These are phyloP conservation scores for Aspergillus carbonarius DNA, from an alignment of 2,329 filamentous ascomycete species.

Conservation along the genomic window DNA sequence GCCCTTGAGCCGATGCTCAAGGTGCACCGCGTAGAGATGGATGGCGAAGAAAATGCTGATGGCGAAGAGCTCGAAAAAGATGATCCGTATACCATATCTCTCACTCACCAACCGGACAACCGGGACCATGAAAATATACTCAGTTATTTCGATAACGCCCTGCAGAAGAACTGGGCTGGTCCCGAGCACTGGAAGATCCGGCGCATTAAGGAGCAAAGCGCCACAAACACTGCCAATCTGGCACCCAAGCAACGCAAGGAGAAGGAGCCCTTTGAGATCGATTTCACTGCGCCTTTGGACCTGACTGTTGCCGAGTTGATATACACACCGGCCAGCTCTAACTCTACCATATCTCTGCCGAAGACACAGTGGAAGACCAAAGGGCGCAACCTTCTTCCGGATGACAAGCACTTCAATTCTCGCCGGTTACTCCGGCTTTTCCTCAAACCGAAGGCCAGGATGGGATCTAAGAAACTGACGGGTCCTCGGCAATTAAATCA, in stretches of 20 bases:
- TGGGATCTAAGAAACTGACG: constrained; percentile 65
- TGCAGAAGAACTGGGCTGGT: constrained; percentile 96
- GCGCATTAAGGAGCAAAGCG: constrained; percentile 77
- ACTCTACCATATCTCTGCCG: constrained; percentile 77
- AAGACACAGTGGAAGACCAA: constrained; percentile 97
- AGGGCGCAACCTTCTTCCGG: constrained; percentile 85
- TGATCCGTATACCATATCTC: constrained; percentile 75
- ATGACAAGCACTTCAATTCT: constrained; percentile 98
- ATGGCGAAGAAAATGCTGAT: constrained; percentile 55
- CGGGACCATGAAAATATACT: constrained; percentile 85
- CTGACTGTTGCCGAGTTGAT: constrained; percentile 70
- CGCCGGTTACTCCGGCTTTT: constrained; percentile 85
- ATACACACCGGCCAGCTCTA: constrained; percentile 77
- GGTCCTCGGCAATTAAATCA: constrained; percentile 43
- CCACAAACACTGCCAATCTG: constrained; percentile 45
- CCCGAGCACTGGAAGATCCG: constrained; percentile 99
- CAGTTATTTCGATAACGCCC: constrained; percentile 94
- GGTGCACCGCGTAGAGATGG: constrained; percentile 59
- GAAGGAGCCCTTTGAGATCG: constrained; percentile 93
- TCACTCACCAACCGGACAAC: constrained; percentile 69
- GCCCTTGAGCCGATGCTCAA: constrained; percentile 83
- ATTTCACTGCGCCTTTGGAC: constrained; percentile 77
- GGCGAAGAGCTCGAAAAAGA: constrained; percentile 62
- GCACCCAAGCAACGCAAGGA: constrained; percentile 73
- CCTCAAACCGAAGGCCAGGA: constrained; percentile 86